Evolutionary conservation across 805 yeast species (phyloP).

Genomic region (Saturnispora mendoncae): DNA sequence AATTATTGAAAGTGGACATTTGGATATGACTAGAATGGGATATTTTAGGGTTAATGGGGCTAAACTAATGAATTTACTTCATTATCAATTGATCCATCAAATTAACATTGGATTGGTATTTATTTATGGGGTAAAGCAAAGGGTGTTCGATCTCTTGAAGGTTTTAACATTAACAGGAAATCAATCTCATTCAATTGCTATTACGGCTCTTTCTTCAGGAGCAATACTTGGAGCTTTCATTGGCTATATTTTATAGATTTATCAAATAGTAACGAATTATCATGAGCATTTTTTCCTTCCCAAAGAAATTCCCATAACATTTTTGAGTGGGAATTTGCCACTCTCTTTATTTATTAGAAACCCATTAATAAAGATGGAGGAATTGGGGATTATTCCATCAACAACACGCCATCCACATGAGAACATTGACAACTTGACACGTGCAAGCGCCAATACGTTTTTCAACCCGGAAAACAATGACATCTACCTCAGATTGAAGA

Average conservation of each 20-base stretch:
- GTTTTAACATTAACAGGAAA: not conserved
- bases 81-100: conserved; percentile 1
- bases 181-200: not conserved
- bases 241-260: not conserved
- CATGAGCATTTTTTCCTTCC: not conserved
- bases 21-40: not conserved
- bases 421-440: conserved; percentile 12
- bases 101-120: not conserved
- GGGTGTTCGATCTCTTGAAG: not conserved
- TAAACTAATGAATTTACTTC: not conserved
- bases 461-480: conserved; percentile 39
- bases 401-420: conserved; percentile 10
- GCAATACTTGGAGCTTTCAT: not conserved
- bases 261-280: too few relatives aligned
- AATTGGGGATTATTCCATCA: conserved; percentile 42
- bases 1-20: not conserved
- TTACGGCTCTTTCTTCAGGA: not conserved
- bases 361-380: conserved; percentile 57
- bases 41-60: not conserved
- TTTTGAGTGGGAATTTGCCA: not conserved
- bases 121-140: not conserved
- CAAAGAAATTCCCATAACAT: not conserved
- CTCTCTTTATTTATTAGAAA: too few relatives aligned
- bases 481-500: conserved; percentile 76
- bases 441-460: conserved; percentile 9